Evolutionary conservation across 495 filamentous ascomycete species (phyloP).

Genomic region (Penicillium roqueforti): DNA sequence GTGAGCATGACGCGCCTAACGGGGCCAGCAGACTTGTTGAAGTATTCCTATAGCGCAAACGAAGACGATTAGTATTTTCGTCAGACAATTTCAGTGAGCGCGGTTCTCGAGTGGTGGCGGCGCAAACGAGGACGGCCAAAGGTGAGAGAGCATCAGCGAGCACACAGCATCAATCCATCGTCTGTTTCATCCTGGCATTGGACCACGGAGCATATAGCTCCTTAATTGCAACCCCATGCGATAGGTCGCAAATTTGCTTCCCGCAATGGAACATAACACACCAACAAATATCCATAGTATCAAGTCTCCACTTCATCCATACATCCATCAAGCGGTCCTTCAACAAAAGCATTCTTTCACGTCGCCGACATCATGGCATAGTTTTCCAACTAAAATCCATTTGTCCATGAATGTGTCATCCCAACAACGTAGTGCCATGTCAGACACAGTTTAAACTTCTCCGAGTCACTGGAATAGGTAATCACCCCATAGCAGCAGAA

Average conservation of each 20-base stretch:
- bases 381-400: conserved; percentile 7
- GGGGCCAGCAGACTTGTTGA: conserved; percentile 78
- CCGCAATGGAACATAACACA: conserved; percentile 2
- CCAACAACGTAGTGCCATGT: background rate
- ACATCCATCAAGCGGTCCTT: conserved; percentile 12
- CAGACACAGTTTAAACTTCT: background rate
- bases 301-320: background rate
- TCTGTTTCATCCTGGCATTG: conserved; percentile 1
- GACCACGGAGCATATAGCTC: background rate
- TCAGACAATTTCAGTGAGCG: conserved; percentile 20
- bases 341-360: conserved; percentile 2
- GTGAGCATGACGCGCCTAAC: conserved; percentile 84
- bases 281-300: conserved; percentile 5
- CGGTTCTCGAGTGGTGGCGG: conserved; percentile 25
- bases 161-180: conserved; percentile 52
- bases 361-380: conserved; percentile 6
- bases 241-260: background rate
- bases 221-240: background rate
- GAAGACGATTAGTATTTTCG: conserved; percentile 41
- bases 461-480: conserved; percentile 15
- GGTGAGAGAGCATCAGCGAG: conserved; percentile 61
- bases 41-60: conserved; percentile 80
- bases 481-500: conserved; percentile 23
- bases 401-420: conserved; percentile 3
- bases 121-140: conserved; percentile 24